These are phyloP conservation scores for Skeletonema costatum DNA, from an alignment of 108 stramenopile species.

Conservation along the genomic window DNA sequence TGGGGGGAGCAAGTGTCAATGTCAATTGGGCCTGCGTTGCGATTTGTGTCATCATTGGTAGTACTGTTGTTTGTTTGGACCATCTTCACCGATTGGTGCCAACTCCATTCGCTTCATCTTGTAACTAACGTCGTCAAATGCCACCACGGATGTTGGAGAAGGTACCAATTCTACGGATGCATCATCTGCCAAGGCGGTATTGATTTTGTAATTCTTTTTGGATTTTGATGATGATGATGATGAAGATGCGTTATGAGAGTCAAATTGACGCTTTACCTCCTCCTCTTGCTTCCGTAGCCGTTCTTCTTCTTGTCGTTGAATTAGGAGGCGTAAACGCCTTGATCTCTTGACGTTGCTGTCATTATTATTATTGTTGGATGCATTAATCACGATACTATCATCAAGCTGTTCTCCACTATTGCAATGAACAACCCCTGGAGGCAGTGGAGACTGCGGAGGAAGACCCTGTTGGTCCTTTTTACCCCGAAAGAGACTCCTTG, in stretches of 20 bases:
- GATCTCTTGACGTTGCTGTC: background rate
- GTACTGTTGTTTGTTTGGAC: background rate
- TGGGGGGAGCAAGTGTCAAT: slow-evolving; percentile 21
- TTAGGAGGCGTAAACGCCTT: background rate
- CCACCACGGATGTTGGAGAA: background rate
- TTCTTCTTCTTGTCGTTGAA: background rate
- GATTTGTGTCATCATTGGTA: background rate
- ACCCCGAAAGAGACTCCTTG: background rate
- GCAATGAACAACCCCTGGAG: background rate
- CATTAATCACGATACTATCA: background rate
- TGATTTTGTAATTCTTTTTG: background rate
- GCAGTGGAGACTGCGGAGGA: background rate
- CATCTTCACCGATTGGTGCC: background rate
- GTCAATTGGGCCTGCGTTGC: slow-evolving; percentile 12
- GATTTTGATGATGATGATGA: background rate
- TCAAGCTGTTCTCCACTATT: background rate
- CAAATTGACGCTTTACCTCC: background rate
- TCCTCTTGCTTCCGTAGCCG: background rate
- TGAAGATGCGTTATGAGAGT: background rate
- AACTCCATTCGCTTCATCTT: background rate
- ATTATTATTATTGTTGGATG: background rate
- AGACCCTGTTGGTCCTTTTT: no score
- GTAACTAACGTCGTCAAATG: background rate
- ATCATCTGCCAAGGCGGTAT: background rate
- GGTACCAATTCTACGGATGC: background rate